Base-by-base conservation (phyloP, 495 filamentous ascomycete species). In the Podospora comata region DNA sequence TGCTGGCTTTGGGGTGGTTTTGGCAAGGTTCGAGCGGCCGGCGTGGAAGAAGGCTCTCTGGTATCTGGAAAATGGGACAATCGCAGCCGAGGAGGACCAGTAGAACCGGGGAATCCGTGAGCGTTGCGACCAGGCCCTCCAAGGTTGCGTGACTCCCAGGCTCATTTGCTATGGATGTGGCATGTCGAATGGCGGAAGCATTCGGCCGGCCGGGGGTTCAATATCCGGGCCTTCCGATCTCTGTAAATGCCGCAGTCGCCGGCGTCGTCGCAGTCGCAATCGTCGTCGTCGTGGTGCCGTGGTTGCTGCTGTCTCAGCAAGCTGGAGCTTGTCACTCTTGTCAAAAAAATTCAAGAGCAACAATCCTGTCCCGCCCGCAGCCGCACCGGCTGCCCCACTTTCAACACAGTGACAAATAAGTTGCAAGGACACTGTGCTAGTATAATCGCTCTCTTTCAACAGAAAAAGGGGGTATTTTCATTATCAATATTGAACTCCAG, bases 101-200 rank as follows among this genome's bases (percentile, higher is more conserved):
- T 5, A 19, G 55, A 26, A 19, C 55, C 55, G n/a, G 55, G 55
- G 55, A 58, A 58, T 58, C 55, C 23, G 55, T 60, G 19, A 20
- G 54, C 15, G 7, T 6, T 13, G 54, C 27, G 56, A 60, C 58
- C 65, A 64, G 30, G 65, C 65, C 32, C 68, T 65, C 68, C 60
- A 66, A 0, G 65, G 60, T 3, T 60, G 60, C 39, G 60, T 44
- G 27, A 55, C 63, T 59, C 60, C 65, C 20, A 70, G 65, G n/a
- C 54, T 63, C 68, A 70, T 70, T 34, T 19, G 55, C 28, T 60
- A 48, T 67, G 54, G 13, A 16, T 9, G 19, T 30, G 15, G 54
- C 68, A 70, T 70, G 18, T 70, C 60, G 62, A 48, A 48, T 48
- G 18, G 48, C 15, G 23, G 62, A 20, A 55, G 18, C 9, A n/a